Percentiles rank a stretch among this genome's conserved stretches.
Evolutionary conservation across 192 early-diverging fungal species (phyloP).

Genomic region (Podila horticola): DNA sequence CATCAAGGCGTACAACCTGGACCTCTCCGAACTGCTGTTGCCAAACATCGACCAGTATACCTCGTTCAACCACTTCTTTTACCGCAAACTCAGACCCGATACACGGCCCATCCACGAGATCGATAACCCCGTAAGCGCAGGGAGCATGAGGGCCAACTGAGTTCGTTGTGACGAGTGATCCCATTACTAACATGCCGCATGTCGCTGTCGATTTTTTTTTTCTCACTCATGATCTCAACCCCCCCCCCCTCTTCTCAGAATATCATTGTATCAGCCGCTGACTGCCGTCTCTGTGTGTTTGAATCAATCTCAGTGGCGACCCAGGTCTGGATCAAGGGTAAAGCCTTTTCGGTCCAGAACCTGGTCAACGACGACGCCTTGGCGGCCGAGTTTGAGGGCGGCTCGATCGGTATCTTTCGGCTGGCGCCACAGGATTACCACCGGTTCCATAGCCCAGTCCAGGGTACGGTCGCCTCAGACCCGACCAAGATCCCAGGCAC

Average conservation of each 20-base stretch:
- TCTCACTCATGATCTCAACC: not conserved
- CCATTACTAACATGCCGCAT: no score
- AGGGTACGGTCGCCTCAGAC: conserved; percentile 57
- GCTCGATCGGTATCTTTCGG: conserved; percentile 73
- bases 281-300: conserved; percentile 71
- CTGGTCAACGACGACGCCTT: conserved; percentile 63
- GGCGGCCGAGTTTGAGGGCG: conserved; percentile 63
- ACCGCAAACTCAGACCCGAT: conserved; percentile 71
- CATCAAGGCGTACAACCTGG: conserved; percentile 73
- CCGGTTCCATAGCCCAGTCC: conserved; percentile 76
- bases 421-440: conserved; percentile 88
- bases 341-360: conserved; percentile 65
- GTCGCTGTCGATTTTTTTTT: no score
- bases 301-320: conserved; percentile 60
- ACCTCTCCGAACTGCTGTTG: conserved; percentile 69
- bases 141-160: not conserved
- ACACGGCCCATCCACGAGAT: conserved; percentile 56
- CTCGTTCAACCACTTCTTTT: conserved; percentile 82
- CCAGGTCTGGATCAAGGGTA: conserved; percentile 80
- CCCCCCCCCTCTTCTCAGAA: not conserved
- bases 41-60: conserved; percentile 60
- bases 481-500: conserved; percentile 62
- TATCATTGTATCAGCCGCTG: conserved; percentile 66
- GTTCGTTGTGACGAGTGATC: no score
- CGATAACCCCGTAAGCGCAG: conserved; percentile 35